Evolutionary conservation across 768 basidiomycete species (phyloP), one percentile per base, ranked within the genome.

Genomic region (Serendipita sp.): DNA sequence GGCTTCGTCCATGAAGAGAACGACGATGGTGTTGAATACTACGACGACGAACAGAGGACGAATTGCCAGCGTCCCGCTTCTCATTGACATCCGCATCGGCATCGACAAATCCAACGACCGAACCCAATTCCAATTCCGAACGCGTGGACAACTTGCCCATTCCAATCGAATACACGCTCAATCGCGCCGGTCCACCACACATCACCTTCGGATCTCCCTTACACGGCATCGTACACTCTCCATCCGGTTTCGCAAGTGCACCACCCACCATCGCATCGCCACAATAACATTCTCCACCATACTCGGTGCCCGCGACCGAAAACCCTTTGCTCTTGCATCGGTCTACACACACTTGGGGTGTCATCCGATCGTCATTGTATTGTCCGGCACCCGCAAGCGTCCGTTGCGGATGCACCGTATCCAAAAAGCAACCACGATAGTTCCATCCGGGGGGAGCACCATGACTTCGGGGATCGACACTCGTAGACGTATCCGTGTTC

Each of bases 141-240:
- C 48, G 30, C 48, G 48, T n/a, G 2, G 48, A 7, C n/a, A 18
- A 51, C 16, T 24, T 53, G 34, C 56, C 16, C 16, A 60, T 18
- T 11, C 32, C 56, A 10, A 8, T 24, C 10, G 65, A 38, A 70
- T 69, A 76, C 18, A 74, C 65, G 16, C 72, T 71, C 24, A 74
- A 45, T 7, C 68, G 66, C 67, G 68, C 72, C 45, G 65, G 65
- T 28, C 72, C 73, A 58, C 74, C 74, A 64, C 74, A 75, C 10
- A 66, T 70, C 66, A 73, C 72, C 34, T 58, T 64, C 18, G 65
- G 54, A 58, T 74, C 69, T n/a, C 74, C 74, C 34, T 68, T 54
- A 65, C 74, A 75, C 11, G 67, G 66, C 53, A 70, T 67, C 53
- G 67, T 65, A 66, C 74, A 72, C 68, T 67, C 64, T 68, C 70